These are phyloP conservation scores for Paspalum notatum DNA, from an alignment of 176 grass and related monocot genomes.

Conservation along the genomic window DNA sequence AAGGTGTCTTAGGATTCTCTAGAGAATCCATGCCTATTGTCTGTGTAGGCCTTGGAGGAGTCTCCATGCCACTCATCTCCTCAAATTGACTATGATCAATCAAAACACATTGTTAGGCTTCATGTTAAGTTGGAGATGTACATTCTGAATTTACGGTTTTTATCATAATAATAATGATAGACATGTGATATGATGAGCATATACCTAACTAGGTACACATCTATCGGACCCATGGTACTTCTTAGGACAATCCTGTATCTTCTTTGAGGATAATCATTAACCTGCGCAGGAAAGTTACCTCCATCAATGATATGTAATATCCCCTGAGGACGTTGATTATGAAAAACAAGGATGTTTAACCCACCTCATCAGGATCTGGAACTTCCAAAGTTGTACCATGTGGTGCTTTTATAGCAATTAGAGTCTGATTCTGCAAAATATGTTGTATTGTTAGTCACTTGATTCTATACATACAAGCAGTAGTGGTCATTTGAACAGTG, in stretches of 20 bases:
- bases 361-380: constrained; percentile 87
- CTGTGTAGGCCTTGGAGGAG: constrained; percentile 56
- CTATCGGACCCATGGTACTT: constrained; percentile 87
- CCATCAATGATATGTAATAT: constrained; percentile 24
- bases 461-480: not conserved
- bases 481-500: not conserved
- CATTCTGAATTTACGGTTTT: constrained; percentile 30
- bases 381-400: constrained; percentile 96
- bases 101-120: constrained; percentile 31
- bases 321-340: not conserved
- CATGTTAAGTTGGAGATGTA: constrained; percentile 31
- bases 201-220: constrained; percentile 94
- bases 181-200: not conserved
- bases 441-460: constrained; percentile 2
- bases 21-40: constrained; percentile 51
- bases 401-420: constrained; percentile 92
- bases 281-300: constrained; percentile 43
- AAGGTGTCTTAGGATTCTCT: constrained; percentile 50
- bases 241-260: constrained; percentile 95
- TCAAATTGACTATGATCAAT: constrained; percentile 67
- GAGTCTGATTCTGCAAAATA: constrained; percentile 75
- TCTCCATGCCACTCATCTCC: constrained; percentile 81
- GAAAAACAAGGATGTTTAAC: constrained; percentile 22
- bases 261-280: constrained; percentile 74
- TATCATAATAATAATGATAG: not conserved